Conservation (phyloP, 1,284 basidiomycete genomes). For the Wolfiporia cocos region DNA sequence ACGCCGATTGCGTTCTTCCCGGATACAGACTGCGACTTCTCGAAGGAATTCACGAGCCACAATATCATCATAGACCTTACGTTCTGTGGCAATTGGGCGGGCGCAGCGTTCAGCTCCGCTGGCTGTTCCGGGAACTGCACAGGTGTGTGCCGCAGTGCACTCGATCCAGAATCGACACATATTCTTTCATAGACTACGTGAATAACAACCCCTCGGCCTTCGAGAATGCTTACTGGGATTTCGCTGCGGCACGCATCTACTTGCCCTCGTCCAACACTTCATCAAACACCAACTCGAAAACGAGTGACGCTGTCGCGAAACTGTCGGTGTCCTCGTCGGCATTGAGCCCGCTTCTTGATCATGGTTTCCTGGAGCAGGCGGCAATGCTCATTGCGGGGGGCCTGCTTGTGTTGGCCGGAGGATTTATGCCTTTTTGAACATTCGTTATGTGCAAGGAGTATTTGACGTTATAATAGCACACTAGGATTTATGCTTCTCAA, state of each 20-base stretch:
- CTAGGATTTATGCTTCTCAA: too few species aligned
- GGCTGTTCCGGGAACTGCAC: constrained; percentile 41
- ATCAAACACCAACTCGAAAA: background rate
- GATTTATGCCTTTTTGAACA: background rate
- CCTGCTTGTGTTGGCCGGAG: background rate
- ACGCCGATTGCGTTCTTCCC: constrained; percentile 46
- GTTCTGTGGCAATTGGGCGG: constrained; percentile 49
- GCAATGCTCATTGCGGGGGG: background rate
- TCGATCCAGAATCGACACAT: background rate
- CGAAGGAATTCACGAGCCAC: constrained; percentile 38
- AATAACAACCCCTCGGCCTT: constrained; percentile 62
- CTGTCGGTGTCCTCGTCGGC: background rate
- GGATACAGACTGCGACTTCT: constrained; percentile 35
- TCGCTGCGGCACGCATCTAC: constrained; percentile 8
- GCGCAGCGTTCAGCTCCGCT: constrained; percentile 30
- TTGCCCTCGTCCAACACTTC: background rate
- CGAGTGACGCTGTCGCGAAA: background rate
- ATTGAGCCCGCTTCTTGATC: background rate
- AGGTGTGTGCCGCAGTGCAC: constrained; percentile 25
- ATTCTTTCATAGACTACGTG: constrained; percentile 40
- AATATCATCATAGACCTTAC: constrained; percentile 50
- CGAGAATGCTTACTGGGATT: constrained; percentile 48
- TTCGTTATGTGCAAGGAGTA: too few species aligned
- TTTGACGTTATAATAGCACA: too few species aligned
- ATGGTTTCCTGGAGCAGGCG: background rate